phyloP scores from a whole-genome alignment of 1,284 basidiomycete species.

The Cryptococcus wingfieldii region DNA sequence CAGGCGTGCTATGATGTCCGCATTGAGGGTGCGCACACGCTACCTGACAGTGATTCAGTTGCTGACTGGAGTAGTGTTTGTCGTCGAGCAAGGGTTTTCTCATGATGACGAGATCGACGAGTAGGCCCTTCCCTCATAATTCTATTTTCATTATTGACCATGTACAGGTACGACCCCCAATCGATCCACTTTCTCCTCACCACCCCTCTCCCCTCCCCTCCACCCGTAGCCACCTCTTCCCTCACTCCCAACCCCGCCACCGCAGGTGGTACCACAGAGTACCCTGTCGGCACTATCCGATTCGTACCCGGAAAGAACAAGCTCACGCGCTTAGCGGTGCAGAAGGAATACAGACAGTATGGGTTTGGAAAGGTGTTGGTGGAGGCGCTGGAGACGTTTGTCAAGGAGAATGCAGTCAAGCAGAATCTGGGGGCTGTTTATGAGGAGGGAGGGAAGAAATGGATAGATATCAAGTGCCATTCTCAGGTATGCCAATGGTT shows the following conservation, averaged over 20 bases:
- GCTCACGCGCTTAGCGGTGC: slow-evolving; percentile 40
- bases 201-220: slow-evolving; percentile 19
- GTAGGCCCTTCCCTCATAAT: slow-evolving; percentile 15
- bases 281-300: slow-evolving; percentile 42
- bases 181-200: slow-evolving; percentile 30
- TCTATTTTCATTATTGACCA: neutral
- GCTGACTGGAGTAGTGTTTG: slow-evolving; percentile 31
- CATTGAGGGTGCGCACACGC: slow-evolving; percentile 35
- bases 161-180: slow-evolving; percentile 23
- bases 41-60: neutral
- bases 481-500: slow-evolving; percentile 28
- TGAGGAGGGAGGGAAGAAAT: slow-evolving; percentile 15
- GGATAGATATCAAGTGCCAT: slow-evolving; percentile 31
- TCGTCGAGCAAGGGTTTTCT: slow-evolving; percentile 44
- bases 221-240: slow-evolving; percentile 15
- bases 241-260: slow-evolving; percentile 8
- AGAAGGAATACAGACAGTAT: slow-evolving; percentile 31
- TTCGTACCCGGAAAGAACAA: slow-evolving; percentile 38
- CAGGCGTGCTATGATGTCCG: slow-evolving; percentile 43
- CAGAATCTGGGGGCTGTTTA: slow-evolving; percentile 6
- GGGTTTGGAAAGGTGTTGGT: slow-evolving; percentile 39
- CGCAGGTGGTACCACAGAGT: slow-evolving; percentile 12
- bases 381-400: slow-evolving; percentile 14
- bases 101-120: slow-evolving; percentile 41
- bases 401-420: slow-evolving; percentile 4